Evolutionary conservation across 345 rosid genomes (phyloP).

Genomic region (Kandelia obovata): DNA sequence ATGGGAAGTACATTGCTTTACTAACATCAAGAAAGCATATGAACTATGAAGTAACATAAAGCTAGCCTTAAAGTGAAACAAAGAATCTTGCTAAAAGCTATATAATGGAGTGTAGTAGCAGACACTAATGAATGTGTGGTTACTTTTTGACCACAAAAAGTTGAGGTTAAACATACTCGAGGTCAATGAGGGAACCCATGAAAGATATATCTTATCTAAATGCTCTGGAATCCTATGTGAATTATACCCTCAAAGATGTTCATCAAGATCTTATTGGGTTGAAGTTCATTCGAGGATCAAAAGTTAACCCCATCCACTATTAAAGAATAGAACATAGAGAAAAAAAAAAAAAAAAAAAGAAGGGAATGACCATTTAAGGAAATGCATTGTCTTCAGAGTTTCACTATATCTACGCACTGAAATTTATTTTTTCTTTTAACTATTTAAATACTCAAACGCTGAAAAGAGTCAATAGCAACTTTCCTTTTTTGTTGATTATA

Average conservation of each 20-base stretch:
- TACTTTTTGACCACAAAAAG: conserved; percentile 58
- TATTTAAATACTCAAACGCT: too few relatives aligned
- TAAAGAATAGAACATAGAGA: not conserved
- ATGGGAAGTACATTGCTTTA: conserved; percentile 50
- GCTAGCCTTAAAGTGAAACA: conserved; percentile 50
- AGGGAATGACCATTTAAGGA: not conserved
- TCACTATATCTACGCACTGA: too few relatives aligned
- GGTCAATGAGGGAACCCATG: conserved; percentile 51
- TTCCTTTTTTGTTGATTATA: too few relatives aligned
- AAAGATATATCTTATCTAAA: conserved; percentile 32
- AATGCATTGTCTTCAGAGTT: not conserved
- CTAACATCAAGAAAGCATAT: conserved; percentile 60
- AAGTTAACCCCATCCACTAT: conserved; percentile 26
- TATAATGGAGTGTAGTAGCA: conserved; percentile 74
- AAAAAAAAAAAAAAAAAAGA: not conserved
- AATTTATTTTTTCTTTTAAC: too few relatives aligned
- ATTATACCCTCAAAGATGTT: conserved; percentile 13
- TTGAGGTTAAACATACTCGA: conserved; percentile 26
- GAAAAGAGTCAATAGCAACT: too few relatives aligned
- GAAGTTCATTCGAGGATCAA: conserved; percentile 12
- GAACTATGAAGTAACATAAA: conserved; percentile 66
- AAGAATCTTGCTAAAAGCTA: conserved; percentile 79
- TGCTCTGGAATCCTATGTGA: conserved; percentile 59
- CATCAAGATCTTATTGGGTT: not conserved
- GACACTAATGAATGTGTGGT: conserved; percentile 60